A percentile compares a stretch with the other conserved stretches of the same genome.
Evolutionary conservation across 2,329 filamentous ascomycete species (phyloP).

Genomic region (Exophiala spinifera): DNA sequence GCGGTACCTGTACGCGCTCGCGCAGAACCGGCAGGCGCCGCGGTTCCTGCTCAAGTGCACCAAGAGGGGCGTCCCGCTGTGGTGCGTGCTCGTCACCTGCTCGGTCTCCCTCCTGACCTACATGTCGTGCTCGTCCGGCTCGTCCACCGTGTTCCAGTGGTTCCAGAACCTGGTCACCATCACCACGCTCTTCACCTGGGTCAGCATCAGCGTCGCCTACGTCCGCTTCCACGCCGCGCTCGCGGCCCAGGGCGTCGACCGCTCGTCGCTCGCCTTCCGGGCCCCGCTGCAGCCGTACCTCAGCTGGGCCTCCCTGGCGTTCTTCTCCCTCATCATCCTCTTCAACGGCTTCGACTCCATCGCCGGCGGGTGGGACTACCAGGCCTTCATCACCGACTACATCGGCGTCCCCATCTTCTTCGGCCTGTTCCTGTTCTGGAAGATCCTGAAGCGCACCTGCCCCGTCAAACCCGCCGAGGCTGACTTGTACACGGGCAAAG

Average conservation of each 20-base stretch:
- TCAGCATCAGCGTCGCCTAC: conserved; percentile 66
- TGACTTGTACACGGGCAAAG: conserved; percentile 36
- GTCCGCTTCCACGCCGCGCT: conserved; percentile 68
- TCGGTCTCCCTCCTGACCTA: conserved; percentile 68
- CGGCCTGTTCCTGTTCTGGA: conserved; percentile 35
- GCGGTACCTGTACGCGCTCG: conserved; percentile 49
- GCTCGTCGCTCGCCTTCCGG: conserved; percentile 65
- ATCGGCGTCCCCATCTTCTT: conserved; percentile 46
- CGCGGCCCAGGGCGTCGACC: conserved; percentile 64
- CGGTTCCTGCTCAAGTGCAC: conserved; percentile 58
- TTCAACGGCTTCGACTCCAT: conserved; percentile 61
- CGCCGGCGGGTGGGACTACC: conserved; percentile 40
- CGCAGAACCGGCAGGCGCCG: conserved; percentile 51
- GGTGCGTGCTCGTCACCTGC: conserved; percentile 64
- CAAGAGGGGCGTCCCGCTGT: conserved; percentile 59
- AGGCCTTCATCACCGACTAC: conserved; percentile 52
- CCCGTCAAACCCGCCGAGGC: conserved; percentile 32
- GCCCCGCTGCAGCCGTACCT: conserved; percentile 67
- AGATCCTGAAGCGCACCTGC: conserved; percentile 31
- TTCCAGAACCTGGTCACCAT: conserved; percentile 58
- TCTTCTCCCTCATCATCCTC: conserved; percentile 58
- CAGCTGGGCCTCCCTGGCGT: conserved; percentile 59
- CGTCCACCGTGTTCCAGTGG: conserved; percentile 67
- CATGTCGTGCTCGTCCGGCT: conserved; percentile 62
- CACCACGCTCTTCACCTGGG: conserved; percentile 60